Percentiles rank a stretch among this genome's conserved stretches.
Evolutionary conservation across 192 early-diverging fungal species (phyloP).

Genomic region (Gorgonomyces haynaldii): DNA sequence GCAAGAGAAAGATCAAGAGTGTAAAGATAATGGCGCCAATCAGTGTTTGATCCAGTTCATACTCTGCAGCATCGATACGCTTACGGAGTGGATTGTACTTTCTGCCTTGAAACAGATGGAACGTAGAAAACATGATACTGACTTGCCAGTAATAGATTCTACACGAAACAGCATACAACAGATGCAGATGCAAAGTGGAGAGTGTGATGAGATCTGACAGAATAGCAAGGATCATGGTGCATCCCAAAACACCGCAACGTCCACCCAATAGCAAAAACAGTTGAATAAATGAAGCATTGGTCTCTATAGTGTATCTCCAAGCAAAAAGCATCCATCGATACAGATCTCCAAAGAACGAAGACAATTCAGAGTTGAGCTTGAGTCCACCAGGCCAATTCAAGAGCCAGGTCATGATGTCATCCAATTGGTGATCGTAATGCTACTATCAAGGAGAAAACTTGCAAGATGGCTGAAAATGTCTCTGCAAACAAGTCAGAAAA

Average conservation of each 20-base stretch:
- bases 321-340: constrained; percentile 78
- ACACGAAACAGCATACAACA: constrained; percentile 90
- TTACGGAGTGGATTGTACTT: constrained; percentile 79
- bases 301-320: constrained; percentile 55
- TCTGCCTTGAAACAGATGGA: constrained; percentile 86
- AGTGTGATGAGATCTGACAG: constrained; percentile 74
- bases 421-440: constrained; percentile 6
- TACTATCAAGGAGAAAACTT: background rate
- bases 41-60: constrained; percentile 87
- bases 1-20: constrained; percentile 85
- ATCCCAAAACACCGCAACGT: constrained; percentile 65
- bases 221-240: constrained; percentile 72
- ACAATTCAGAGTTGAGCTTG: constrained; percentile 88
- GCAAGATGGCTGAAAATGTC: background rate
- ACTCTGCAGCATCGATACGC: constrained; percentile 87
- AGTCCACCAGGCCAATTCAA: constrained; percentile 87
- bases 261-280: constrained; percentile 60
- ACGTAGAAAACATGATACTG: constrained; percentile 68
- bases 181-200: constrained; percentile 81
- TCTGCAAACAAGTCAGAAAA: constrained; percentile 4
- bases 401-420: constrained; percentile 66
- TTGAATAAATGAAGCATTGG: constrained; percentile 26
- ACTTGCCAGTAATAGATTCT: constrained; percentile 92
- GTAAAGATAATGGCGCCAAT: constrained; percentile 91
- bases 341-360: constrained; percentile 77